A percentile compares a stretch with the other conserved stretches of the same genome.
These are phyloP conservation scores for Candida wancherniae DNA, from an alignment of 805 yeast species.

Conservation along the genomic window DNA sequence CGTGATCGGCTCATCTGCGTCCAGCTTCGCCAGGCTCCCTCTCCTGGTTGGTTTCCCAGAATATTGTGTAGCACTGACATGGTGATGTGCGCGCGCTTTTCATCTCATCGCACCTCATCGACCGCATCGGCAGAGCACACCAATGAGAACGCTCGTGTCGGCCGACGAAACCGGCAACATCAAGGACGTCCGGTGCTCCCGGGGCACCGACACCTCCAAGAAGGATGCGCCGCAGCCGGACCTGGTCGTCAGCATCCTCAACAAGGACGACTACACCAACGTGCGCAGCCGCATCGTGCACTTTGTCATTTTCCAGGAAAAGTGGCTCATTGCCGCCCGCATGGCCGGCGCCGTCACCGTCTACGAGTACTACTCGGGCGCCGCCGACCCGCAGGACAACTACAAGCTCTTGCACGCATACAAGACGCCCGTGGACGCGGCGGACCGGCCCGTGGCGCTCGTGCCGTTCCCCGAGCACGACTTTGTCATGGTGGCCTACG, in stretches of 20 bases:
- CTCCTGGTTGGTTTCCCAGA: no score
- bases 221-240: conserved; percentile 64
- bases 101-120: neutral
- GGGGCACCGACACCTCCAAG: conserved; percentile 77
- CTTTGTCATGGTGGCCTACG: conserved; percentile 42
- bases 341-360: conserved; percentile 39
- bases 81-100: no score
- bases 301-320: conserved; percentile 25
- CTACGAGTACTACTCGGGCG: conserved; percentile 25
- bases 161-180: conserved; percentile 65
- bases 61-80: no score
- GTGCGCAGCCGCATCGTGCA: conserved; percentile 33
- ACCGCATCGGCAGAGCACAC: neutral
- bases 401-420: conserved; percentile 33
- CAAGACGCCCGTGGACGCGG: conserved; percentile 19
- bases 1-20: no score
- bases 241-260: conserved; percentile 41
- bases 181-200: conserved; percentile 57
- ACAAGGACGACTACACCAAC: conserved; percentile 22
- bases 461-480: conserved; percentile 24
- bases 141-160: conserved; percentile 56
- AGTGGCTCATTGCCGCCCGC: conserved; percentile 40
- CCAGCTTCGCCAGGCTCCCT: no score
- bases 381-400: conserved; percentile 30
- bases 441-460: conserved; percentile 32